Evolutionary conservation across 768 basidiomycete species (phyloP), one percentile per base, ranked within the genome.

Genomic region (Lactifluus hygrophoroides): DNA sequence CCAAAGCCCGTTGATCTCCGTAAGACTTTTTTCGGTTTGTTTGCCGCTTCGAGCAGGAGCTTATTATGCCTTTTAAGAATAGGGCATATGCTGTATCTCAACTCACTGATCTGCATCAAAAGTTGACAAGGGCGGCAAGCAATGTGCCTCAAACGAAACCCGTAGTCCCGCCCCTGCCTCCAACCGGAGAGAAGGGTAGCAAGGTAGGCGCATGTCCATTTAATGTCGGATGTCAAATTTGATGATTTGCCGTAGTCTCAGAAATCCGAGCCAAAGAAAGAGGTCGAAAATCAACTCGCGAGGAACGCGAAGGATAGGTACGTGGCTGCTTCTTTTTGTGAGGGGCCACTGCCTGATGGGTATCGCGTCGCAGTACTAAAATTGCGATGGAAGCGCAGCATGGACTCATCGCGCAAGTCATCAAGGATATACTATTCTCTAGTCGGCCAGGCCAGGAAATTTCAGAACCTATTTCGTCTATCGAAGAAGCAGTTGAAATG

Each of bases 21-120:
- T 97, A 57, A 30, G 84, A 70, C n/a, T 27, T 27, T 16, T 30
- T 30, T 13, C 16, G 4, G 40, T 8, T n/a, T 28, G 40, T 25
- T 1, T 13, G 47, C 13, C 21, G 17, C 28, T 4, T 35, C 44
- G 19, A 30, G 17, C 19, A 17, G 1, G n/a, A 21, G 19, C 32
- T 49, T 16, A 59, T 32, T 1, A 8, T 2, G 8, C 32, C 27
- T 17, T 21, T n/a, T 8, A 65, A 99, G 95, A 97, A 96, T 66
- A 87, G 93, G 38, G 87, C 88, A 54, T 98, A 97, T 70, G 87
- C 93, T 3, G 93, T 93, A 0, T 88, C 91, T 0, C 95, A 98
- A 68, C 78, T 98, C 2, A 74, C 80, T 19, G 96, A 98, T 73
- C 73, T 98, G 35, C 88, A 93, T 54, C 85, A 92, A 73, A 99